Percentiles rank a stretch among this genome's conserved stretches.
These are phyloP conservation scores for Phoma sp. DNA, from an alignment of 2,329 filamentous ascomycete species.

Conservation along the genomic window DNA sequence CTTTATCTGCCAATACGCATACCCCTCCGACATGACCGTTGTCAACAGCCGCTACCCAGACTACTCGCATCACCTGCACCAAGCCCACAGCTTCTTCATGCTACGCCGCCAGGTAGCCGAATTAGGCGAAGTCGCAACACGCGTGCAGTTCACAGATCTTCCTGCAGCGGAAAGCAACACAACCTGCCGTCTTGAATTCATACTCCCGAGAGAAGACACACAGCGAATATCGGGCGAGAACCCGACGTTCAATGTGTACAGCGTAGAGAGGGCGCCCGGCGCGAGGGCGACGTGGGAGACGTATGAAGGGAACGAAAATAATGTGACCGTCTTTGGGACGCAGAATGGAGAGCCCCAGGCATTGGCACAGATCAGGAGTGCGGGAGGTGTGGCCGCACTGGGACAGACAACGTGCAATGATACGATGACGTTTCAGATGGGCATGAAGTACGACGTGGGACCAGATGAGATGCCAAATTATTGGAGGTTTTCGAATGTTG, in stretches of 20 bases:
- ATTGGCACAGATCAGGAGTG: slow-evolving; percentile 20
- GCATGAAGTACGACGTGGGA: slow-evolving; percentile 29
- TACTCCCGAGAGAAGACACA: slow-evolving; percentile 21
- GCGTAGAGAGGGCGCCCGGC: slow-evolving; percentile 24
- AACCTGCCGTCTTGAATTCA: slow-evolving; percentile 37
- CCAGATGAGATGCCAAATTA: slow-evolving; percentile 28
- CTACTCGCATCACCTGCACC: slow-evolving; percentile 28
- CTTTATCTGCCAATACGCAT: slow-evolving; percentile 28
- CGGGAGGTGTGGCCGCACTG: slow-evolving; percentile 25
- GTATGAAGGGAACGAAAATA: slow-evolving; percentile 20
- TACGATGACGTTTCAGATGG: slow-evolving; percentile 40
- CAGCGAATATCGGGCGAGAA: slow-evolving; percentile 26
- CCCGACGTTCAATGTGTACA: slow-evolving; percentile 34
- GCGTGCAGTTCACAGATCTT: slow-evolving; percentile 30
- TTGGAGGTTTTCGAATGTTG: slow-evolving; percentile 35
- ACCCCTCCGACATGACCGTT: slow-evolving; percentile 30
- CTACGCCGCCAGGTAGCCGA: slow-evolving; percentile 28
- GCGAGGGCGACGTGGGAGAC: slow-evolving; percentile 29
- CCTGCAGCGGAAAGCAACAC: slow-evolving; percentile 15
- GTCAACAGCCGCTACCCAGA: slow-evolving; percentile 38
- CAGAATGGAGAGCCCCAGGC: slow-evolving; percentile 31
- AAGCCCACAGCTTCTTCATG: slow-evolving; percentile 34
- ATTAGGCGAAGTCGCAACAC: slow-evolving; percentile 32
- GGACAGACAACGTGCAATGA: slow-evolving; percentile 30
- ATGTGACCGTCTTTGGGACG: slow-evolving; percentile 23